Percentiles rank a stretch among this genome's conserved stretches.
phyloP scores from a whole-genome alignment of 768 basidiomycete species.

The Myochromella boudieri region DNA sequence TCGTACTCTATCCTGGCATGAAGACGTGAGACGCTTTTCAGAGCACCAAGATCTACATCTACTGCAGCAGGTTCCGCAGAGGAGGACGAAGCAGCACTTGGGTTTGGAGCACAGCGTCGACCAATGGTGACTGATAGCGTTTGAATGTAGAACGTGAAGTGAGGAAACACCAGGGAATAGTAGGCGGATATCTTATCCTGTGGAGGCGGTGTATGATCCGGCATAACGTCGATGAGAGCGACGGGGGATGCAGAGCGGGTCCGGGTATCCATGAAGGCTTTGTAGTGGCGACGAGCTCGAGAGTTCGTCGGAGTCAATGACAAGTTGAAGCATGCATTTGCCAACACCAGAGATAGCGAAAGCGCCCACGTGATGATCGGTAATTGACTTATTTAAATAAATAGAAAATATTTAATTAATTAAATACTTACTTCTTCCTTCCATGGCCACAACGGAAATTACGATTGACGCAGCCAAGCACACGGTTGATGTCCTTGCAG shows the following conservation, averaged over 20 bases:
- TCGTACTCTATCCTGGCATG: conserved; percentile 97
- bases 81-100: conserved; percentile 51
- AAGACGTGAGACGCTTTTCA: conserved; percentile 96
- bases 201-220: conserved; percentile 32
- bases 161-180: conserved; percentile 90
- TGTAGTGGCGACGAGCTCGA: conserved; percentile 19
- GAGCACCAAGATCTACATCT: conserved; percentile 90
- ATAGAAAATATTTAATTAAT: conserved; percentile 5
- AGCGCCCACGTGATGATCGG: conserved; percentile 17
- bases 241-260: conserved; percentile 40
- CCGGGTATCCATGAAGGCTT: conserved; percentile 40
- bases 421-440: conserved; percentile 8
- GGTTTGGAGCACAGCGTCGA: conserved; percentile 69
- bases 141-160: conserved; percentile 96
- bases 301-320: conserved; percentile 14
- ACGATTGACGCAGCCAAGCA: conserved; percentile 42
- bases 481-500: conserved; percentile 57
- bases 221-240: conserved; percentile 24
- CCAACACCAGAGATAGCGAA: conserved; percentile 10
- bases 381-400: not conserved
- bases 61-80: conserved; percentile 59
- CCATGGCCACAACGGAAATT: conserved; percentile 34
- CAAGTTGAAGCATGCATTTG: conserved; percentile 15
- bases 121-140: conserved; percentile 94
- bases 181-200: conserved; percentile 89